Evolutionary conservation across 129 eudicot genomes (phyloP), one percentile per base, ranked within the genome.

Genomic region (Escallonia rubra): DNA sequence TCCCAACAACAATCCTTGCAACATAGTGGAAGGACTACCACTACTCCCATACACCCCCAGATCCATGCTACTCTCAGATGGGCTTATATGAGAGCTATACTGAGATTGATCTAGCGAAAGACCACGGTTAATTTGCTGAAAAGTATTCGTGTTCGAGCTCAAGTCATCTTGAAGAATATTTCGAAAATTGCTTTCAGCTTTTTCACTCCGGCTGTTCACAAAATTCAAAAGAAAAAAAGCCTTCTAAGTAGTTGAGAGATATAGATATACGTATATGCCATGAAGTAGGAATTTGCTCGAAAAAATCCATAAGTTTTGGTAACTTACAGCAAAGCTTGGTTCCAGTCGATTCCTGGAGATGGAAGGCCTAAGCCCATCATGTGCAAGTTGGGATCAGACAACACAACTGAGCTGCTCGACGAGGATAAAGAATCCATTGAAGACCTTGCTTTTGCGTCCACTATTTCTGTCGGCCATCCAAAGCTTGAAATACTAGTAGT

Each of bases 311-410:
- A 65, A 59, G 68, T 46, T 70, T 55, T 72, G 63, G 57, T 55
- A 65, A 74, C 90, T 80, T 78, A 90, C 97, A 85, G 59, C 52
- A 87, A 57, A 65, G 85, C 55, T 80, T 85, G 97, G 63, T 85
- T 90, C 97, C 97, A 90, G 59, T 90, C 95, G 82, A 82, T 67
- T 74, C 76, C 67, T 64, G 78, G 91, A 71, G 95, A 78, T 38
- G 97, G 78, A 59, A 87, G 91, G 14, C 95, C 87, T 62, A 90
- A 81, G 4, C 92, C 90, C 91, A 87, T 81, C 80, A 87, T 68
- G 49, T 81, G 93, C 69, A 89, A 74, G 59, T 61, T 46, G 51
- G 80, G 16, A 43, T 77, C 83, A 73, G 69, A 83, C 59, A 79
- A 76, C 54, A 75, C 73, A 66, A 80, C 14, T 56, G 79, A 73